phyloP scores from a whole-genome alignment of 495 filamentous ascomycete species.

The Thermochaetoides thermophila region DNA sequence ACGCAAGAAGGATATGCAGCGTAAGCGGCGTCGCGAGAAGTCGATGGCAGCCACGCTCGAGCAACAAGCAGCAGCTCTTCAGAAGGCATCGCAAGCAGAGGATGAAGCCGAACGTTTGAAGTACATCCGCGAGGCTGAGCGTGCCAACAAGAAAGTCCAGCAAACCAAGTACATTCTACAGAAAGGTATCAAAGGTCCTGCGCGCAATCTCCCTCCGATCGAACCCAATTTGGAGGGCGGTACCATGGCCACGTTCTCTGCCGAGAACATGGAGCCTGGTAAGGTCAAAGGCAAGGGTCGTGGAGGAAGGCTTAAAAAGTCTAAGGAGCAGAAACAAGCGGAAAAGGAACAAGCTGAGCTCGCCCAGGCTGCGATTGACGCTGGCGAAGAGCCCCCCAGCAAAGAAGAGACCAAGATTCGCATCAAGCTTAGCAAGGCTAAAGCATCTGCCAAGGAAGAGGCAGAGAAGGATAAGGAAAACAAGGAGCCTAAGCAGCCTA shows the following conservation, averaged over 20 bases:
- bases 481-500: slow-evolving; percentile 34
- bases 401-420: slow-evolving; percentile 54
- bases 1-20: slow-evolving; percentile 98
- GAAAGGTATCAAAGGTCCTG: slow-evolving; percentile 68
- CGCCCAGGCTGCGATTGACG: slow-evolving; percentile 70
- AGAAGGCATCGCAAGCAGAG: slow-evolving; percentile 54
- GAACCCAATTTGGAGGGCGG: slow-evolving; percentile 78
- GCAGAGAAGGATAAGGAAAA: slow-evolving; percentile 30
- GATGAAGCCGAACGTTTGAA: slow-evolving; percentile 68
- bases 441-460: slow-evolving; percentile 15
- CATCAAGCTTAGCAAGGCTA: slow-evolving; percentile 36
- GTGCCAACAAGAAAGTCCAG: slow-evolving; percentile 76
- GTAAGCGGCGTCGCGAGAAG: slow-evolving; percentile 92
- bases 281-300: slow-evolving; percentile 53
- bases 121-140: slow-evolving; percentile 64
- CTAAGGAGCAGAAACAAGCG: slow-evolving; percentile 91
- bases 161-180: slow-evolving; percentile 70
- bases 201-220: slow-evolving; percentile 58
- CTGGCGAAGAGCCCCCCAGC: slow-evolving; percentile 60
- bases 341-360: slow-evolving; percentile 88
- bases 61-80: slow-evolving; percentile 68
- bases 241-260: slow-evolving; percentile 73
- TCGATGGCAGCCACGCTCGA: slow-evolving; percentile 75
- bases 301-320: slow-evolving; percentile 64
- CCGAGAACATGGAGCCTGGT: slow-evolving; percentile 43